A percentile compares a stretch with the other conserved stretches of the same genome.
phyloP scores from a whole-genome alignment of 2,329 filamentous ascomycete species.

The Monosporascus sp. region DNA sequence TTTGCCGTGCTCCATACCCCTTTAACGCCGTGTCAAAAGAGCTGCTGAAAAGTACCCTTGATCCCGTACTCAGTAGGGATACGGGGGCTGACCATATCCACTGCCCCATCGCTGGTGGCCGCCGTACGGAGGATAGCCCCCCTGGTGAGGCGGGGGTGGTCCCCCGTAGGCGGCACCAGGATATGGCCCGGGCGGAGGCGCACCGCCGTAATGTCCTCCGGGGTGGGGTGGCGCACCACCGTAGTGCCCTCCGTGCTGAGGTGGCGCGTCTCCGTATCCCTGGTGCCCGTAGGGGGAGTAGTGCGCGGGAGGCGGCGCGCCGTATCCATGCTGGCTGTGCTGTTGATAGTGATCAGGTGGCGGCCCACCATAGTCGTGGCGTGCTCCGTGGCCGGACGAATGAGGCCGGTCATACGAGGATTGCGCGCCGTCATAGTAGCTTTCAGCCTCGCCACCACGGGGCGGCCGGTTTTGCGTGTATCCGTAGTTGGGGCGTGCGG shows the following conservation, averaged over 20 bases:
- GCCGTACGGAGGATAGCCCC: slow-evolving; percentile 1
- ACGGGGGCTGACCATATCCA: slow-evolving; percentile 2
- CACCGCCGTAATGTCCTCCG: not conserved
- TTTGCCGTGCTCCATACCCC: no score
- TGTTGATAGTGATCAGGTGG: slow-evolving; percentile 3
- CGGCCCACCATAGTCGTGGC: slow-evolving; percentile 9
- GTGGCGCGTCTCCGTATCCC: slow-evolving; percentile 15
- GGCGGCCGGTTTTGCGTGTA: slow-evolving; percentile 31
- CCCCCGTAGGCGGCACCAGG: slow-evolving; percentile 1
- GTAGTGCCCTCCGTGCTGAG: slow-evolving; percentile 18
- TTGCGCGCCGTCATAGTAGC: not conserved
- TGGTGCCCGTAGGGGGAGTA: slow-evolving; percentile 1
- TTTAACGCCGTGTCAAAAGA: no score
- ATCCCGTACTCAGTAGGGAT: not conserved
- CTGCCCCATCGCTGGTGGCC: slow-evolving; percentile 1
- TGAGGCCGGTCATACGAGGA: not conserved
- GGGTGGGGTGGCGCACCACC: slow-evolving; percentile 12
- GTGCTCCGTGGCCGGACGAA: slow-evolving; percentile 1
- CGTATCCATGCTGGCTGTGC: slow-evolving; percentile 6
- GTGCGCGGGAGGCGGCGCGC: slow-evolving; percentile 2
- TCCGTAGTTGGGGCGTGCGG: slow-evolving; percentile 32
- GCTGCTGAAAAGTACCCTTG: no score
- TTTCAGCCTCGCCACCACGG: slow-evolving; percentile 13
- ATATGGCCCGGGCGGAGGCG: not conserved
- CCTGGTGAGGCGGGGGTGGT: not conserved